Conservation (phyloP, 805 yeast species). For the Starmerella sp. region DNA sequence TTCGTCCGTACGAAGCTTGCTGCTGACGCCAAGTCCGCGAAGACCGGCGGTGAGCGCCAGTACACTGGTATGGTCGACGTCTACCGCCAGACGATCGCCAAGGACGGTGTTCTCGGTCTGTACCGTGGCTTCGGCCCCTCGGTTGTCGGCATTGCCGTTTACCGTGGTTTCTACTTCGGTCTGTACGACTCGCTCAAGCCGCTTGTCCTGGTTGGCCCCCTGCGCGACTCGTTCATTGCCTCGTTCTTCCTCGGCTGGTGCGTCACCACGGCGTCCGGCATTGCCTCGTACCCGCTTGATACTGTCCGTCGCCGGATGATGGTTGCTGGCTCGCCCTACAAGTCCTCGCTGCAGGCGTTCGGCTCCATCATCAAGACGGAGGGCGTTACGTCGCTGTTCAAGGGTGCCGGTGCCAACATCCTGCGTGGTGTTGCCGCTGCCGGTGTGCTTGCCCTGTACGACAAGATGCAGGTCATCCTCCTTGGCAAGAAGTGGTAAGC, state of each 20-base stretch:
- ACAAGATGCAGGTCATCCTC: constrained; percentile 81
- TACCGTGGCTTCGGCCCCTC: constrained; percentile 98
- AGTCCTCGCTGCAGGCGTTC: constrained; percentile 87
- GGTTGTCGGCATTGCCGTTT: constrained; percentile 87
- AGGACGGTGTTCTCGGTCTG: constrained; percentile 93
- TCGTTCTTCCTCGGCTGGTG: constrained; percentile 91
- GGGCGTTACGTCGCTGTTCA: constrained; percentile 82
- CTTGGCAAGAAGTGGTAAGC: constrained; percentile 62
- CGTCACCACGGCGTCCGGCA: constrained; percentile 93
- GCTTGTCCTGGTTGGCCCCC: constrained; percentile 75
- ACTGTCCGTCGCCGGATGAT: constrained; percentile 98
- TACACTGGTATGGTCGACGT: constrained; percentile 92
- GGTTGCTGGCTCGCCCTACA: constrained; percentile 95
- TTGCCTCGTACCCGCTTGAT: constrained; percentile 95
- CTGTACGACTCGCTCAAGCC: constrained; percentile 90
- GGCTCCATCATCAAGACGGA: constrained; percentile 79
- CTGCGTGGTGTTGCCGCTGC: constrained; percentile 99
- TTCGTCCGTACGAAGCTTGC: constrained; percentile 97
- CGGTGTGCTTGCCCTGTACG: constrained; percentile 93
- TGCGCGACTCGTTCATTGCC: constrained; percentile 83
- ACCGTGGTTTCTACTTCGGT: constrained; percentile 98
- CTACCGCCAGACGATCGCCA: constrained; percentile 81
- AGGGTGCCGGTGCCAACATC: constrained; percentile 98
- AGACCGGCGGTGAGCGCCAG: constrained; percentile 69
- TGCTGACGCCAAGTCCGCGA: constrained; percentile 76